These are phyloP conservation scores for Calonectria crousiana DNA, from an alignment of 2,329 filamentous ascomycete genomes.

Conservation along the genomic window DNA sequence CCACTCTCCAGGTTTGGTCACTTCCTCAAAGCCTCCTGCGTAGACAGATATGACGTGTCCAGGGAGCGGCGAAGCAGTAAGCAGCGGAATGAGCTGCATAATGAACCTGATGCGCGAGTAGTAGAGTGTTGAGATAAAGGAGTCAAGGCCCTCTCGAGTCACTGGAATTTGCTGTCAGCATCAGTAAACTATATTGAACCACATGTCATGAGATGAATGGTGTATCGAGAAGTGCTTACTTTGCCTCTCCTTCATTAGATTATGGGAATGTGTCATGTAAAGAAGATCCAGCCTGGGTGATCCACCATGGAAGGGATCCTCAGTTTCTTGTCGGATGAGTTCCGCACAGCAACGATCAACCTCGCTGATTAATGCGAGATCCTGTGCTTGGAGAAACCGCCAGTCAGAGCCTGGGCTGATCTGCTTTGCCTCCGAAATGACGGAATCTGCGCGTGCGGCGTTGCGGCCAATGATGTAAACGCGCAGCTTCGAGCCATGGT, in stretches of 20 bases:
- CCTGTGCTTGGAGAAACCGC: neutral
- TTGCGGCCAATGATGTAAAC: constrained; percentile 1
- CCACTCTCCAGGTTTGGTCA: neutral
- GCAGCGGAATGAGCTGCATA: neutral
- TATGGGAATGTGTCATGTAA: neutral
- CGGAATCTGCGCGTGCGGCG: neutral
- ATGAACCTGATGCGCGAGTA: neutral
- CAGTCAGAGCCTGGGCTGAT: neutral
- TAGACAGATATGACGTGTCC: neutral
- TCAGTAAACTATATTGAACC: neutral
- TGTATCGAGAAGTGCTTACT: neutral
- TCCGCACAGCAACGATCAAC: neutral
- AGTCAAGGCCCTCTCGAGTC: neutral
- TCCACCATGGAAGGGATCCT: neutral
- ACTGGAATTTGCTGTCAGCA: neutral
- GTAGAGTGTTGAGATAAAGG: neutral
- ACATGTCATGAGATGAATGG: neutral
- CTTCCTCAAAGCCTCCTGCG: neutral
- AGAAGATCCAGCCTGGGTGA: neutral
- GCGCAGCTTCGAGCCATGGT: neutral
- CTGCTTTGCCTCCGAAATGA: neutral
- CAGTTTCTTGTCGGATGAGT: neutral
- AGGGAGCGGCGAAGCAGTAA: neutral
- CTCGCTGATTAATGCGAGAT: neutral
- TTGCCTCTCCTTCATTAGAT: neutral